Evolutionary conservation across 805 yeast genomes (phyloP), one percentile per base, ranked within the genome.

Genomic region (Candida krabiensis): DNA sequence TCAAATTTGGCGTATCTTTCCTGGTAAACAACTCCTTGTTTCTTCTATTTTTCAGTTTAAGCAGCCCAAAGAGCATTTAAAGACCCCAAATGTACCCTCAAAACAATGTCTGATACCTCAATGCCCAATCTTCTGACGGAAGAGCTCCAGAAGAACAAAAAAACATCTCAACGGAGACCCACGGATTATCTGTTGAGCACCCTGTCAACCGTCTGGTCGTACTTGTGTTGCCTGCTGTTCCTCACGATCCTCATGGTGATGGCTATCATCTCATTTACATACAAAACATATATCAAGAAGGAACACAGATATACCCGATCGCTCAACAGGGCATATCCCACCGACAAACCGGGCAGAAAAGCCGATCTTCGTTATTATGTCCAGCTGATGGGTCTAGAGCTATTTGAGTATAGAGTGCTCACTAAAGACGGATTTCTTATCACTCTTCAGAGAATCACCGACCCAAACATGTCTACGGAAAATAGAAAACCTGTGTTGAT

Each of bases 381-480:
- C 12, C 64, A 67, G 27, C 69, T 80, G 21, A 63, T 81, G 34
- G 85, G 80, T 1, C 63, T 86, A 13, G 79, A 73, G 12, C 65
- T 88, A 25, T 73, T 71, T 30, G 80, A 73, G 38, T 78, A 75
- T 54, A 73, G 69, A 22, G 67, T 89, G 2, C 67, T 76, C 8
- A 90, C 98, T 0, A 69, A 70, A 12, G 98, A 93, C 60, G 96
- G 96, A 1, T 89, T 77, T 57, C 66, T 79, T 1, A 63, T 91
- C n/a, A 70, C 71, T 1, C 58, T 89, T 31, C 80, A 85, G 55
- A 76, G 87, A 30, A 56, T 87, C 6, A 63, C 79, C 5, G 73
- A 79, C 43, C 80, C 82, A 0, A 53, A 49, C 5, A 69, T 63
- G 28, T 3, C 18, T 5, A n/a, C 30, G 1, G 37, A 65, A 32